Percentiles rank a stretch among this genome's conserved stretches.
These are phyloP conservation scores for Danielia reshetovae DNA, from an alignment of 805 yeast species.

Conservation along the genomic window DNA sequence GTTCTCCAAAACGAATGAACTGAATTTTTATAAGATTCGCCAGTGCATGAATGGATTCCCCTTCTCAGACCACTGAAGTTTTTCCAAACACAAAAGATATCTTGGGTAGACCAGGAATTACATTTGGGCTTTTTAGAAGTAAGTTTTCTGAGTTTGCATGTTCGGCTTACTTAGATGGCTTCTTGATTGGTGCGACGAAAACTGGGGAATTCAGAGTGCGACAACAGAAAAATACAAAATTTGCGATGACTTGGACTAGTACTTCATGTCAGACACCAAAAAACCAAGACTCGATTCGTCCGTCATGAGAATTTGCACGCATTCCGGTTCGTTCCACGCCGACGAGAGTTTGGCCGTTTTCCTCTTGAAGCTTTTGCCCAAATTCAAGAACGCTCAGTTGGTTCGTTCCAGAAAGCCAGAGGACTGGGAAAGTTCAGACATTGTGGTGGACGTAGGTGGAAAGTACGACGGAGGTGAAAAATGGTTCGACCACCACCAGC, in stretches of 20 bases:
- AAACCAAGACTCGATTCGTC: constrained; percentile 15
- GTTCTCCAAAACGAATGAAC: no score
- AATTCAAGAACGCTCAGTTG: constrained; percentile 60
- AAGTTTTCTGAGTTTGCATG: no score
- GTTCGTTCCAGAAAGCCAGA: constrained; percentile 81
- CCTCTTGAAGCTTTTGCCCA: constrained; percentile 71
- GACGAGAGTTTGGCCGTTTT: constrained; percentile 94
- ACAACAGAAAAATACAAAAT: neutral
- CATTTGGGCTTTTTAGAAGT: no score
- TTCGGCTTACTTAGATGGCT: no score
- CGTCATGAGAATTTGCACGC: constrained; percentile 73
- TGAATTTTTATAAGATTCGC: no score
- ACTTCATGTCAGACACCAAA: constrained; percentile 19
- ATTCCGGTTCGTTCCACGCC: constrained; percentile 93
- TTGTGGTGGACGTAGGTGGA: constrained; percentile 94
- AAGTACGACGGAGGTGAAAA: constrained; percentile 73
- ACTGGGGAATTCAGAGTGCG: no score
- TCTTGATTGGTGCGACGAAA: no score
- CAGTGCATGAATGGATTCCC: no score
- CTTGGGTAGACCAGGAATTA: no score
- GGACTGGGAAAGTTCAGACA: constrained; percentile 82
- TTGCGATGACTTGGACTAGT: constrained; percentile 7
- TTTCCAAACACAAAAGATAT: no score
- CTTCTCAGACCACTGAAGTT: no score
- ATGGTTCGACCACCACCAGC: constrained; percentile 94